Evolutionary conservation across 768 basidiomycete genomes (phyloP).

Genomic region (Kockovaella imperatae): DNA sequence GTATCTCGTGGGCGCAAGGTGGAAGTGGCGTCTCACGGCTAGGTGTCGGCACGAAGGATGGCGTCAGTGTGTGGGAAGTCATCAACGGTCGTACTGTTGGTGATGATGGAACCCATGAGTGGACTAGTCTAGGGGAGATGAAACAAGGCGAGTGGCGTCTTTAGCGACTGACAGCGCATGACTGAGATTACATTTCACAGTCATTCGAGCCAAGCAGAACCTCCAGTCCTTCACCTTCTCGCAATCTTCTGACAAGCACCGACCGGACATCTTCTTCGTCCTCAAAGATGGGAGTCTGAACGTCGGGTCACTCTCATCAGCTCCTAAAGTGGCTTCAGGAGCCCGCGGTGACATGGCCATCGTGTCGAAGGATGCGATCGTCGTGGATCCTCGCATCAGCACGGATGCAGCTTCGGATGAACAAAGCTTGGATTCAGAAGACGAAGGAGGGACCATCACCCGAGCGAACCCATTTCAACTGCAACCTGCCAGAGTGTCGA

Average conservation of each 20-base stretch:
- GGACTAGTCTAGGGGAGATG: conserved; percentile 24
- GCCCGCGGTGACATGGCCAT: conserved; percentile 19
- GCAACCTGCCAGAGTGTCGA: conserved; percentile 10
- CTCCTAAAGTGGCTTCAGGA: conserved; percentile 13
- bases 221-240: conserved; percentile 35
- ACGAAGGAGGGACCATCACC: conserved; percentile 2
- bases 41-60: conserved; percentile 35
- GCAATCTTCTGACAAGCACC: background rate
- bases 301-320: conserved; percentile 25
- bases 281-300: conserved; percentile 35
- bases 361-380: background rate
- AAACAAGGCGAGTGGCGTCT: conserved; percentile 19
- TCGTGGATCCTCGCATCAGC: conserved; percentile 2
- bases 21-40: conserved; percentile 8
- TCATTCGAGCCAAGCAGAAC: conserved; percentile 25
- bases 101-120: conserved; percentile 18
- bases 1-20: conserved; percentile 24
- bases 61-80: conserved; percentile 37
- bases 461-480: conserved; percentile 30
- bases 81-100: conserved; percentile 18
- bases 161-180: background rate
- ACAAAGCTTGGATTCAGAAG: background rate
- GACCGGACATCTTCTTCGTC: conserved; percentile 31
- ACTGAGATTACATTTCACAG: conserved; percentile 11
- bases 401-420: background rate